Percentiles rank a stretch among this genome's conserved stretches.
Evolutionary conservation across 371 early-diverging fungal species (phyloP).

Genomic region (Mortierella sp.): DNA sequence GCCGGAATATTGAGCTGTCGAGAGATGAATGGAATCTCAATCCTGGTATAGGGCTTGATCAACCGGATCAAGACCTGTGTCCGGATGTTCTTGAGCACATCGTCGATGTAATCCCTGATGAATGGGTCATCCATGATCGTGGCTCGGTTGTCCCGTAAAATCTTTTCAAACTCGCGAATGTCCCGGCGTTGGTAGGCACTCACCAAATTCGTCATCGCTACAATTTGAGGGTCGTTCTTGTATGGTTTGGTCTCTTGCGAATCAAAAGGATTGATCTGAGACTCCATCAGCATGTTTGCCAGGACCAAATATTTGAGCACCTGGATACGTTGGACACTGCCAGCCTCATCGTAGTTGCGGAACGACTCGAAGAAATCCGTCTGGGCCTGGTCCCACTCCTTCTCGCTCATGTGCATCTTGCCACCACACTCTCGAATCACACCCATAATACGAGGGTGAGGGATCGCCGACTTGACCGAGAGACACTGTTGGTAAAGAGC

Average conservation of each 20-base stretch:
- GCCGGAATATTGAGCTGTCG: conserved; percentile 81
- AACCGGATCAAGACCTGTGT: conserved; percentile 86
- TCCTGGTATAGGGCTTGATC: conserved; percentile 92
- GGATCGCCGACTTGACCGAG: conserved; percentile 91
- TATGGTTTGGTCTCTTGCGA: conserved; percentile 97
- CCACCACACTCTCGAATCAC: conserved; percentile 97
- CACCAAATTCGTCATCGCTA: conserved; percentile 92
- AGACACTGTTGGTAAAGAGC: conserved; percentile 89
- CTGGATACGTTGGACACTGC: conserved; percentile 90
- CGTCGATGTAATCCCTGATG: conserved; percentile 89
- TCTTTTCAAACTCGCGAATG: conserved; percentile 87
- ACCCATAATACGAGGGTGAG: conserved; percentile 96
- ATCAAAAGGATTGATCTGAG: conserved; percentile 94
- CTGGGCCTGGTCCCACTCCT: conserved; percentile 93
- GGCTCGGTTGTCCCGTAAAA: conserved; percentile 73
- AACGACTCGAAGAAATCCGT: conserved; percentile 96
- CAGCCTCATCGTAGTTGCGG: conserved; percentile 97
- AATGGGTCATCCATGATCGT: conserved; percentile 92
- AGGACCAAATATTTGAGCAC: conserved; percentile 95
- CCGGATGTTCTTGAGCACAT: conserved; percentile 89
- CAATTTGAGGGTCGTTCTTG: conserved; percentile 89
- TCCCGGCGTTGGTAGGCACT: conserved; percentile 91
- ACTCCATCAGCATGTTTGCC: conserved; percentile 95
- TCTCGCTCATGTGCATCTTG: conserved; percentile 97
- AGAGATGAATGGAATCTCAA: conserved; percentile 83